Percentiles rank a stretch among this genome's conserved stretches.
Conservation (phyloP, 441 rosid species). For the Erysimum cheiri region DNA sequence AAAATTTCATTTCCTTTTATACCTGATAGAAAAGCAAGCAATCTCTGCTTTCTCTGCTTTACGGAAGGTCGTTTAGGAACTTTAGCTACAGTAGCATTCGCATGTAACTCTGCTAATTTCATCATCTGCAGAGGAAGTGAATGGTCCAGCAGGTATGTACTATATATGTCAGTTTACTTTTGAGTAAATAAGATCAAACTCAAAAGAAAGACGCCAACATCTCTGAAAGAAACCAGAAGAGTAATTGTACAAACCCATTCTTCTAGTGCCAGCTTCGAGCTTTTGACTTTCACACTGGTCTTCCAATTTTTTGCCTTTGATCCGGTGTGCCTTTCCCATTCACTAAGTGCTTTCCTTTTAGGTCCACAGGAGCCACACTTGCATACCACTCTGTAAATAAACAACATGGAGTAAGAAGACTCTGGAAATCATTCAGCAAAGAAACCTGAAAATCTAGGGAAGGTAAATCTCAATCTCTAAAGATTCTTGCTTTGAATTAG, state of each 20-base stretch:
- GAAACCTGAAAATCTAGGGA: slow-evolving; percentile 9
- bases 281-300: slow-evolving; percentile 84
- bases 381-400: slow-evolving; percentile 79
- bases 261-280: slow-evolving; percentile 81
- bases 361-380: slow-evolving; percentile 92
- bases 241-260: slow-evolving; percentile 80
- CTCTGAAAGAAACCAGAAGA: slow-evolving; percentile 14
- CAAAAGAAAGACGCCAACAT: slow-evolving; percentile 15
- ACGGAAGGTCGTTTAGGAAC: slow-evolving; percentile 77
- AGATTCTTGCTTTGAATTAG: slow-evolving; percentile 15
- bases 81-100: slow-evolving; percentile 60
- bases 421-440: slow-evolving; percentile 9
- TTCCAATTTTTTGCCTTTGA: slow-evolving; percentile 88
- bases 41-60: slow-evolving; percentile 80
- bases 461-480: neutral
- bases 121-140: slow-evolving; percentile 69
- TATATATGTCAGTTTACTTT: slow-evolving; percentile 19
- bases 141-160: slow-evolving; percentile 7
- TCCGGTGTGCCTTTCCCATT: slow-evolving; percentile 96
- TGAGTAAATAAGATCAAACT: slow-evolving; percentile 15
- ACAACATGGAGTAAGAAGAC: slow-evolving; percentile 28
- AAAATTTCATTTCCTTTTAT: slow-evolving; percentile 19
- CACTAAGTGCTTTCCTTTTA: slow-evolving; percentile 81
- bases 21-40: slow-evolving; percentile 84
- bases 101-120: slow-evolving; percentile 87